These are phyloP conservation scores for Leccinum ochraceum DNA, from an alignment of 768 basidiomycete species.

Conservation along the genomic window DNA sequence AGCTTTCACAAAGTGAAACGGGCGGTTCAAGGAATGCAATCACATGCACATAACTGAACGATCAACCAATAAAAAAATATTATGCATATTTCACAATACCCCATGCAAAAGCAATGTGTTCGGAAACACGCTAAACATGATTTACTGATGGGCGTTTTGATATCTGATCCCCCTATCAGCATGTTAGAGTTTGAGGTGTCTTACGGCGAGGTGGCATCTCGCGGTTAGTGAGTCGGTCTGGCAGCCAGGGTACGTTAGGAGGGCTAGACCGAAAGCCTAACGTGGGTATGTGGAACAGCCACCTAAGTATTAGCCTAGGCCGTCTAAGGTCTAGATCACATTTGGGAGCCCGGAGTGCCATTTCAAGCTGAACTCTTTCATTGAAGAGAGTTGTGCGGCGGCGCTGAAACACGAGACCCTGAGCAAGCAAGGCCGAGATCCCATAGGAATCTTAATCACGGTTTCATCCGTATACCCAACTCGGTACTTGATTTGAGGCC, in stretches of 20 bases:
- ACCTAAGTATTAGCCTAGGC: no score
- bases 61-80: background rate
- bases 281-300: background rate
- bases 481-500: background rate
- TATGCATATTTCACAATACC: background rate
- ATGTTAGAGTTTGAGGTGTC: background rate
- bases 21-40: background rate
- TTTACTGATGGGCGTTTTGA: background rate
- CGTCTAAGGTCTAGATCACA: background rate
- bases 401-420: background rate
- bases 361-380: background rate
- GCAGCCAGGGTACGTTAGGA: background rate
- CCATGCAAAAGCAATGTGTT: background rate
- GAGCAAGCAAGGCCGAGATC: background rate
- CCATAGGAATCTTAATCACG: background rate
- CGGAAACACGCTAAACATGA: background rate
- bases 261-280: background rate
- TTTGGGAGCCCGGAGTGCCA: background rate
- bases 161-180: background rate
- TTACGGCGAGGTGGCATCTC: background rate
- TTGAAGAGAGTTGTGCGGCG: background rate
- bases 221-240: background rate
- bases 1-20: background rate
- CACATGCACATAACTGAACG: background rate
- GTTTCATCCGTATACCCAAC: background rate